Percentiles rank a stretch among this genome's conserved stretches.
phyloP scores from a whole-genome alignment of 805 yeast genomes.

The Jamesozyma lodderae region DNA sequence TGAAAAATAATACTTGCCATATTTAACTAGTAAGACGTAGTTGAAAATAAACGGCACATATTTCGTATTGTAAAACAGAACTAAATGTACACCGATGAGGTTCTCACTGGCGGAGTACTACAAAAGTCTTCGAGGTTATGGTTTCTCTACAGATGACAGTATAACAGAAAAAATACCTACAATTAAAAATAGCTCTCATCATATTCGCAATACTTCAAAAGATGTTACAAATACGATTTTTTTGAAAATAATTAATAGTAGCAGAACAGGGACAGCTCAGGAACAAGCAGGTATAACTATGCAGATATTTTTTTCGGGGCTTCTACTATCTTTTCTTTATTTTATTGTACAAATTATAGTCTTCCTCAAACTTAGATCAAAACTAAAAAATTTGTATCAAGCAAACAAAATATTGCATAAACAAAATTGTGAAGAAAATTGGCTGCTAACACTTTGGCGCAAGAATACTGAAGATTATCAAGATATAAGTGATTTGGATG shows the following conservation, averaged over 20 bases:
- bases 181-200: no score
- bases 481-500: slow-evolving; percentile 48
- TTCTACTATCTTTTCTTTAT: slow-evolving; percentile 44
- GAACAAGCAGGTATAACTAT: slow-evolving; percentile 49
- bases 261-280: slow-evolving; percentile 51
- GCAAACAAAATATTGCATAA: slow-evolving; percentile 31
- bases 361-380: slow-evolving; percentile 33
- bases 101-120: no score
- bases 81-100: no score
- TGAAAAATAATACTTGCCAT: no score
- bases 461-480: slow-evolving; percentile 37
- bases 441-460: slow-evolving; percentile 21
- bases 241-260: neutral
- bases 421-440: neutral
- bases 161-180: no score
- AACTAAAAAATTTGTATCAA: slow-evolving; percentile 41
- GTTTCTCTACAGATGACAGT: no score
- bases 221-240: no score
- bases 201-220: no score
- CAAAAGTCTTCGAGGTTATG: no score
- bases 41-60: no score
- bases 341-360: slow-evolving; percentile 44
- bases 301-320: slow-evolving; percentile 45
- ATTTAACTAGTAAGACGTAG: no score
- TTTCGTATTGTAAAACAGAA: no score